Evolutionary conservation across 345 rosid species (phyloP).

Genomic region (Eucalyptus regnans): DNA sequence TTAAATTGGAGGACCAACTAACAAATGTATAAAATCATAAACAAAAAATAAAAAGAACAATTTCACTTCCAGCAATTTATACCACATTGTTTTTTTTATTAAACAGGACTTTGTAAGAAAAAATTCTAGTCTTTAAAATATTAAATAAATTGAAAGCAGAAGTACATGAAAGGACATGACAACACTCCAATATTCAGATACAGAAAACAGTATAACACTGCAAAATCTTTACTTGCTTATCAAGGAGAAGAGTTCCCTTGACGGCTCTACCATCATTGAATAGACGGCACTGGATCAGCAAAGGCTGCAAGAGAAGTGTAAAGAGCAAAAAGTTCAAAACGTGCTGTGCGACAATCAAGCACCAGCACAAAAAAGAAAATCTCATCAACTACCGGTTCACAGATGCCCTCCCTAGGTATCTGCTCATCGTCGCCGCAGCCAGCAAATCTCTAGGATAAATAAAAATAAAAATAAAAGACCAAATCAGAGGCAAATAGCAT

Average conservation of each 20-base stretch:
- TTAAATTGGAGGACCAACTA: not conserved
- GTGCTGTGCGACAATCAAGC: not conserved
- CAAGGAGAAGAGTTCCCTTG: slow-evolving; percentile 72
- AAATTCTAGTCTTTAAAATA: not conserved
- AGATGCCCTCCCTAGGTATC: not conserved
- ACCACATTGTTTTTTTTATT: not conserved
- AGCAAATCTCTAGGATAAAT: not conserved
- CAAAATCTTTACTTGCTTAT: slow-evolving; percentile 38
- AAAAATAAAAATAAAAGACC: not conserved
- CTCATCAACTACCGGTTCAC: not conserved
- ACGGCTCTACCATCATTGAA: slow-evolving; percentile 55
- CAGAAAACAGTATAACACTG: not conserved
- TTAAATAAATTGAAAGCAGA: not conserved
- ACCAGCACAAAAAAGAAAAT: not conserved
- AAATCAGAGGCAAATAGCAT: not conserved
- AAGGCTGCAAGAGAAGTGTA: slow-evolving; percentile 35
- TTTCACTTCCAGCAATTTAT: not conserved
- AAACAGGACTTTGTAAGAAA: not conserved
- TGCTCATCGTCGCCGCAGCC: not conserved
- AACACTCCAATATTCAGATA: not conserved
- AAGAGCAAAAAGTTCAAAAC: not conserved
- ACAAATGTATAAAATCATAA: not conserved
- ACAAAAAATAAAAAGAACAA: not conserved
- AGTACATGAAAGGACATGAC: not conserved
- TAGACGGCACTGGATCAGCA: slow-evolving; percentile 71